phyloP scores from a whole-genome alignment of 2,329 filamentous ascomycete genomes.

The Ophiosphaerella narmari region DNA sequence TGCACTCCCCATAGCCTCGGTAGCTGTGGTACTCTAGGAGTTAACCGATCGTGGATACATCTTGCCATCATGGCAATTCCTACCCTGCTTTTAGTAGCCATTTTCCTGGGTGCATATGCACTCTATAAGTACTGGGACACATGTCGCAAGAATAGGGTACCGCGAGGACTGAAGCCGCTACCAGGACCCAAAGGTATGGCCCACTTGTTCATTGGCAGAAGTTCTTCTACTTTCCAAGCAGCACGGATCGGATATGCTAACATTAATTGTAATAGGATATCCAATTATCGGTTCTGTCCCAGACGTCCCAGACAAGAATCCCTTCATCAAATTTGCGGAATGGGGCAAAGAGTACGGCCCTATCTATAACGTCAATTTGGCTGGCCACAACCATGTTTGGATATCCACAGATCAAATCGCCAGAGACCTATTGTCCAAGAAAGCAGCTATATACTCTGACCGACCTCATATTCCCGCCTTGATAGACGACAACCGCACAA shows the following conservation, averaged over 20 bases:
- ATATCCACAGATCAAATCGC: slow-evolving; percentile 51
- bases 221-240: background rate
- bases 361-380: slow-evolving; percentile 53
- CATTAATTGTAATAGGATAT: slow-evolving; percentile 38
- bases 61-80: slow-evolving; percentile 37
- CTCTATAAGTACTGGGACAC: slow-evolving; percentile 35
- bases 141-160: slow-evolving; percentile 34
- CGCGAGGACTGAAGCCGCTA: slow-evolving; percentile 43
- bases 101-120: slow-evolving; percentile 28
- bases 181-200: slow-evolving; percentile 48
- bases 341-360: slow-evolving; percentile 52
- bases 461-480: slow-evolving; percentile 52
- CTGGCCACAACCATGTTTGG: slow-evolving; percentile 53
- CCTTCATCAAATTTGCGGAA: slow-evolving; percentile 53
- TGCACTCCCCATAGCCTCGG: slow-evolving; percentile 9
- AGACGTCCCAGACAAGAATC: slow-evolving; percentile 51
- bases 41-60: slow-evolving; percentile 4
- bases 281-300: slow-evolving; percentile 50
- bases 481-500: slow-evolving; percentile 51
- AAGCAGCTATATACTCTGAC: slow-evolving; percentile 53
- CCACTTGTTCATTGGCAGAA: slow-evolving; percentile 3
- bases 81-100: slow-evolving; percentile 31
- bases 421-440: slow-evolving; percentile 50
- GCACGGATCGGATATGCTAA: slow-evolving; percentile 10
- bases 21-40: slow-evolving; percentile 9